These are phyloP conservation scores for Ustilago trichophora DNA, from an alignment of 1,284 basidiomycete genomes.

Conservation along the genomic window DNA sequence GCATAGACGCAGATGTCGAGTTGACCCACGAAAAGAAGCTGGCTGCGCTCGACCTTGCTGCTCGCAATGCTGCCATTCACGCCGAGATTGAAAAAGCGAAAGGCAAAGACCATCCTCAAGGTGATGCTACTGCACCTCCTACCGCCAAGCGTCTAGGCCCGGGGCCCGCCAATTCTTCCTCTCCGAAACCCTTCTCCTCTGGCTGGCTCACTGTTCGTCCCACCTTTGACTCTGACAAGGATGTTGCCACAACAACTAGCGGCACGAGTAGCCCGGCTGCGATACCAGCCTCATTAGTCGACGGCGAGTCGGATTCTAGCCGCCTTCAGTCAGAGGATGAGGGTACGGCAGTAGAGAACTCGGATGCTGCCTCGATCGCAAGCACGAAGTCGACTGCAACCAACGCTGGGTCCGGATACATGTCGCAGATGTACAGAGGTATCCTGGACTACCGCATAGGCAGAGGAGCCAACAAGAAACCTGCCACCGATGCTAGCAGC, in stretches of 20 bases:
- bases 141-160: slow-evolving; percentile 53
- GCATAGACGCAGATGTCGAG: slow-evolving; percentile 36
- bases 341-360: not conserved
- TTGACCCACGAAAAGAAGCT: slow-evolving; percentile 46
- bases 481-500: slow-evolving; percentile 3
- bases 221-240: slow-evolving; percentile 44
- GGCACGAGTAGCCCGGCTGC: slow-evolving; percentile 4
- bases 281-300: slow-evolving; percentile 20
- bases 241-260: slow-evolving; percentile 5
- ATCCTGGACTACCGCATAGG: slow-evolving; percentile 55
- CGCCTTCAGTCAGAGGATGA: slow-evolving; percentile 22
- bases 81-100: slow-evolving; percentile 40
- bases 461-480: slow-evolving; percentile 16
- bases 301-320: slow-evolving; percentile 25
- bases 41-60: slow-evolving; percentile 51
- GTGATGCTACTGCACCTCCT: slow-evolving; percentile 43
- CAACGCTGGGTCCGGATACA: slow-evolving; percentile 45
- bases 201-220: slow-evolving; percentile 58
- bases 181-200: slow-evolving; percentile 40
- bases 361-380: slow-evolving; percentile 5
- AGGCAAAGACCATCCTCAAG: slow-evolving; percentile 39
- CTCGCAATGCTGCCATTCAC: slow-evolving; percentile 48
- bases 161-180: slow-evolving; percentile 9
- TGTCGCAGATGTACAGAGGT: slow-evolving; percentile 59
- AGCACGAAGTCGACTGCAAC: not conserved